Evolutionary conservation across 805 yeast species (phyloP), one percentile per base, ranked within the genome.

Genomic region (Suhomyces canberraensis): DNA sequence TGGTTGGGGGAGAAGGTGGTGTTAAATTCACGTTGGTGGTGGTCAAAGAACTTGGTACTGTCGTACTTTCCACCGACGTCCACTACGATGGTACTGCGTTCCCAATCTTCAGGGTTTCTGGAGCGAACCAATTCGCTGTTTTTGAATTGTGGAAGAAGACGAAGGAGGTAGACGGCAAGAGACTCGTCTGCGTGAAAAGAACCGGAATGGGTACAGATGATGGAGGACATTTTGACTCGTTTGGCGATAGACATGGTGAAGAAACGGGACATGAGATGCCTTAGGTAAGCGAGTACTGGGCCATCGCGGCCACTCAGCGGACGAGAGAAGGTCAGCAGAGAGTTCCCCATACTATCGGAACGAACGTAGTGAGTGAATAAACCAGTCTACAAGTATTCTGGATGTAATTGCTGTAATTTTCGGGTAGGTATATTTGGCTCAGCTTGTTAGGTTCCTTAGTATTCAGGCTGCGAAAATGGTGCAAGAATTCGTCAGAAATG

Each of bases 171-270:
- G 3, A 91, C 96, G 2, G 98, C 98, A 35, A 93, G 73, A 8
- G 95, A 81, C 61, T 93, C 98, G 60, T 93, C 98, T 8, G 98
- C 98, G 57, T 93, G 98, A 72, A 93, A 93, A 0, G 89, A 75
- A 6, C 98, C 98, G 33, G 90, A 83, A 52, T 85, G 95, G 9
- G 96, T 90, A 55, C 96, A 91, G 39, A 90, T 85, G 52, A 77
- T 79, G 41, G 79, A 56, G 54, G 68, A 58, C 37, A 39, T 37
- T 13, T 11, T 44, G 22, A 40, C 38, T 49, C 40, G 51, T 48
- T 45, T 54, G 45, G 26, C 40, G 15, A 47, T 50, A 9, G 55
- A 42, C 58, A 54, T 54, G 11, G n/a, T n/a, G n/a, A n/a, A n/a
- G n/a, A n/a, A n/a, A n/a, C n/a, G n/a, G n/a, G n/a, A n/a, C n/a